A percentile compares a stretch with the other conserved stretches of the same genome.
phyloP scores from a whole-genome alignment of 1,284 basidiomycete species.

The Cutaneotrichosporon sp. region DNA sequence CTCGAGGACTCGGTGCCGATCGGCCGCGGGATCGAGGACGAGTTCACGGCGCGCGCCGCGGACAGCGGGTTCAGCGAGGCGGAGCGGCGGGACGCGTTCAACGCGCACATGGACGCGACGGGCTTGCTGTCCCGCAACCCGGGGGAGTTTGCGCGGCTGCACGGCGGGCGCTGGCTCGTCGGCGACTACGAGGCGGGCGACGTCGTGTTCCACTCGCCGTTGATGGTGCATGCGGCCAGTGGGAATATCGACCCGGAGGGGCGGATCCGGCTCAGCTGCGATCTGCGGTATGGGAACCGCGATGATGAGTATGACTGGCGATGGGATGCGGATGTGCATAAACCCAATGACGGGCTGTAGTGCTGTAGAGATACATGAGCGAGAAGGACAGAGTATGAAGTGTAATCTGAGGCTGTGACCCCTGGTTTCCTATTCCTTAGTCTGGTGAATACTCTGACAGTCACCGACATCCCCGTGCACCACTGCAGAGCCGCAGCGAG shows the following conservation, averaged over 20 bases:
- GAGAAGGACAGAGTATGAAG: no score
- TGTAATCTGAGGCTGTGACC: no score
- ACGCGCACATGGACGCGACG: conserved; percentile 12
- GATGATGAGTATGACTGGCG: conserved; percentile 3
- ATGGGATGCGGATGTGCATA: conserved; percentile 2
- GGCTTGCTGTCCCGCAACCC: conserved; percentile 3
- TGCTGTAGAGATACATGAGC: no score
- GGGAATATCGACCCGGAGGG: conserved; percentile 8
- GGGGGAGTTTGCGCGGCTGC: neutral
- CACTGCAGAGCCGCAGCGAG: no score
- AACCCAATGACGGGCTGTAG: conserved; percentile 1
- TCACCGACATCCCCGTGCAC: no score
- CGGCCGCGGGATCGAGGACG: conserved; percentile 19
- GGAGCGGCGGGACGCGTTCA: conserved; percentile 23
- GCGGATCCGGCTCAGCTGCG: conserved; percentile 10
- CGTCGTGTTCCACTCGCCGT: conserved; percentile 21
- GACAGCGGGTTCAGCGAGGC: conserved; percentile 12
- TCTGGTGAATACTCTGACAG: no score
- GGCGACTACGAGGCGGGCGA: conserved; percentile 20
- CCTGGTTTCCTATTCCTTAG: no score
- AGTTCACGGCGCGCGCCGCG: conserved; percentile 9
- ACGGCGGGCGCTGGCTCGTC: conserved; percentile 13
- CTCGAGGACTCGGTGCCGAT: conserved; percentile 19
- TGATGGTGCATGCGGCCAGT: conserved; percentile 9
- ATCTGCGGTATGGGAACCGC: conserved; percentile 11